Percentiles rank a stretch among this genome's conserved stretches.
Evolutionary conservation across 106 monocot genomes (phyloP).

Genomic region (Platanthera zijinensis): DNA sequence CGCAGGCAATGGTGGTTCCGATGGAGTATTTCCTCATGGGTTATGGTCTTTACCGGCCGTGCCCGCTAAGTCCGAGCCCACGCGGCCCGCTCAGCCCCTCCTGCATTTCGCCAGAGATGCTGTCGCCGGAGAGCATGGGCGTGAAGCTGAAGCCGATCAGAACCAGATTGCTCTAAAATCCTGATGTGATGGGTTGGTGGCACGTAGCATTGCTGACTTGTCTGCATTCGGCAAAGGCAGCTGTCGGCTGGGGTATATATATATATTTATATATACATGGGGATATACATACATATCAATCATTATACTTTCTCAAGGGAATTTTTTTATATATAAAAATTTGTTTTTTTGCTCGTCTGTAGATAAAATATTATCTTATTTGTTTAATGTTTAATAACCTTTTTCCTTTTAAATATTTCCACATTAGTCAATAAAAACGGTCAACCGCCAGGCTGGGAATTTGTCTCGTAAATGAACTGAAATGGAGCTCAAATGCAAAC

Average conservation of each 20-base stretch:
- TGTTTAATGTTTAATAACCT: no score
- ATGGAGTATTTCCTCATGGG: slow-evolving; percentile 61
- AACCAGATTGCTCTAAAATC: slow-evolving; percentile 28
- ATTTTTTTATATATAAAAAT: not conserved
- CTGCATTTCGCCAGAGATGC: slow-evolving; percentile 53
- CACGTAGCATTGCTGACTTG: not conserved
- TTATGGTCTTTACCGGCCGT: slow-evolving; percentile 44
- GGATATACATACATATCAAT: not conserved
- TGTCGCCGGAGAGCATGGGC: slow-evolving; percentile 79
- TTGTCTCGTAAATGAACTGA: no score
- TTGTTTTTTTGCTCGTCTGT: not conserved
- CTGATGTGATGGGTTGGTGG: not conserved
- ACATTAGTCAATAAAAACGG: no score
- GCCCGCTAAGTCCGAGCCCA: slow-evolving; percentile 39
- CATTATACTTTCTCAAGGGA: not conserved
- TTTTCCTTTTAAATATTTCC: no score
- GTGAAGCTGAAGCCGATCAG: slow-evolving; percentile 69
- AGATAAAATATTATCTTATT: no score
- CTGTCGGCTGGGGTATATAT: not conserved
- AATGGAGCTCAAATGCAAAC: no score
- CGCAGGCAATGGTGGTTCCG: slow-evolving; percentile 62
- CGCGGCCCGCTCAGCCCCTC: slow-evolving; percentile 62
- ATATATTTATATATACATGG: no score
- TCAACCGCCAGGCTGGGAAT: no score
- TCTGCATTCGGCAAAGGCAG: not conserved